A percentile compares a stretch with the other conserved stretches of the same genome.
phyloP scores from a whole-genome alignment of 148 eudicot genomes.

The Rhododendron kiyosumense region DNA sequence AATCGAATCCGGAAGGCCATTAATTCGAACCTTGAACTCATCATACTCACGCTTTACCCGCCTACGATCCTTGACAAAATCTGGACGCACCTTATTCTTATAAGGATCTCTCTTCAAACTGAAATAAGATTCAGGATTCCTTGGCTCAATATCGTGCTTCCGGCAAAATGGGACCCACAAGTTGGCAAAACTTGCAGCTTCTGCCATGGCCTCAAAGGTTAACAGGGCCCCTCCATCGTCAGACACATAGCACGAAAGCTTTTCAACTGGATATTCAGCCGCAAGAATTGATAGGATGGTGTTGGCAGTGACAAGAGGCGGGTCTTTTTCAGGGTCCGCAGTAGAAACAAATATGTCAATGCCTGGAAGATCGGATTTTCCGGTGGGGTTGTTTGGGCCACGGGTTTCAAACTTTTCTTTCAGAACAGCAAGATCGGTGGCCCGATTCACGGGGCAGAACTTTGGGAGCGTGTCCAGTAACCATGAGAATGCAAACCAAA shows the following conservation, averaged over 20 bases:
- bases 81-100: conserved; percentile 71
- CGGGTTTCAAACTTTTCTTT: conserved; percentile 80
- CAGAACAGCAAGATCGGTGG: conserved; percentile 63
- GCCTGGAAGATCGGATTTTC: conserved; percentile 92
- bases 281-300: conserved; percentile 86
- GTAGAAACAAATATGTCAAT: conserved; percentile 84
- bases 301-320: conserved; percentile 88
- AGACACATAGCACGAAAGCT: conserved; percentile 90
- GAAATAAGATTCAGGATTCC: conserved; percentile 87
- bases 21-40: conserved; percentile 88
- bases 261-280: conserved; percentile 82
- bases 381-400: conserved; percentile 58
- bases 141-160: conserved; percentile 78
- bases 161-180: conserved; percentile 94
- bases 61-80: conserved; percentile 92
- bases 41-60: conserved; percentile 91
- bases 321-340: conserved; percentile 94
- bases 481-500: conserved; percentile 98
- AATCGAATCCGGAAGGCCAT: conserved; percentile 87
- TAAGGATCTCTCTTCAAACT: conserved; percentile 72
- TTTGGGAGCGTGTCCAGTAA: conserved; percentile 93
- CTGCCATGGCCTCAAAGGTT: conserved; percentile 95
- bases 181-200: conserved; percentile 93
- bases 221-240: conserved; percentile 93
- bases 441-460: conserved; percentile 78